Evolutionary conservation across 495 filamentous ascomycete species (phyloP).

Genomic region (Penicillium nucicola): DNA sequence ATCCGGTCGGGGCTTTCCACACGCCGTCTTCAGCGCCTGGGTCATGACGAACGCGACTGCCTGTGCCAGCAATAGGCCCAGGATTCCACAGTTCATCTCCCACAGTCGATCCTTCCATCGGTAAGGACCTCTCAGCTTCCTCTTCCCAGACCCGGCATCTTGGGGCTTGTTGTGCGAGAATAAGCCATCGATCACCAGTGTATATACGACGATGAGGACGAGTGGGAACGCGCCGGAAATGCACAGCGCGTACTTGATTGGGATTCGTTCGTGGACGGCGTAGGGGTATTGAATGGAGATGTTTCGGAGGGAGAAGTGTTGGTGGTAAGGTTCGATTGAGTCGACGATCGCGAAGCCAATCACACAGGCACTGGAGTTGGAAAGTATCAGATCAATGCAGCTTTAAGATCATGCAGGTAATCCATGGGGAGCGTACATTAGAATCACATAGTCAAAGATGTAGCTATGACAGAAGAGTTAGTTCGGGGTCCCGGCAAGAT

Average conservation of each 20-base stretch:
- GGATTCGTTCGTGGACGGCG: constrained; percentile 69
- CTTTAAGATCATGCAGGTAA: constrained; percentile 22
- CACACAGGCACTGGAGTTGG: constrained; percentile 40
- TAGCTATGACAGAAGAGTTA: constrained; percentile 43
- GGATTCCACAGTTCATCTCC: constrained; percentile 78
- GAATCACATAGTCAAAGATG: constrained; percentile 65
- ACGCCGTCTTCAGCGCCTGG: constrained; percentile 79
- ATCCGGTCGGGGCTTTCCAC: constrained; percentile 83
- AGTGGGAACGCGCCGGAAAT: constrained; percentile 58
- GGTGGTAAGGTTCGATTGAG: constrained; percentile 54
- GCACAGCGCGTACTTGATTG: constrained; percentile 53
- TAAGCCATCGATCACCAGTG: constrained; percentile 68
- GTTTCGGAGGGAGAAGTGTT: constrained; percentile 58
- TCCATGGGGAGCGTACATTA: constrained; percentile 45
- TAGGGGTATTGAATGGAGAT: constrained; percentile 69
- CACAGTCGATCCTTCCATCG: constrained; percentile 66
- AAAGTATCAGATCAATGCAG: not conserved
- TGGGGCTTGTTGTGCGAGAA: constrained; percentile 59
- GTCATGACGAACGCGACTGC: constrained; percentile 72
- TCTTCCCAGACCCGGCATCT: constrained; percentile 33
- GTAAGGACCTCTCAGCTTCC: constrained; percentile 63
- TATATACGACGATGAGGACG: constrained; percentile 65
- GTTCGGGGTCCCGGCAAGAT: constrained; percentile 2
- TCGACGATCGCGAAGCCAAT: constrained; percentile 53
- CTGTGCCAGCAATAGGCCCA: constrained; percentile 68